Percentiles rank a stretch among this genome's conserved stretches.
Evolutionary conservation across 129 eudicot genomes (phyloP).

Genomic region (Kitagawia praeruptora): DNA sequence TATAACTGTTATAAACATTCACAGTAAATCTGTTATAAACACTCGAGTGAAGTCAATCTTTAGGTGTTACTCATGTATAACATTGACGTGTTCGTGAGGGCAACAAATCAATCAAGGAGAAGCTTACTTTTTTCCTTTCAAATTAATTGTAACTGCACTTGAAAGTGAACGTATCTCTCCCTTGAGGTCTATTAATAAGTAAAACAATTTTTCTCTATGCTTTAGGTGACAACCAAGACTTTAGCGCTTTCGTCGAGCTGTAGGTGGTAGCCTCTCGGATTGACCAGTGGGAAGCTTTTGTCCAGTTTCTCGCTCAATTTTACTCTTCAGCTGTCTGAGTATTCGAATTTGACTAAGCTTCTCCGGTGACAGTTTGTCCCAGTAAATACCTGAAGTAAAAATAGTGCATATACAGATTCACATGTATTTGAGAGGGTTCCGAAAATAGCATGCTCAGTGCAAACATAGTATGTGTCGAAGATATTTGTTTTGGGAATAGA

Average conservation of each 20-base stretch:
- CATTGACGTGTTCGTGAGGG: not conserved
- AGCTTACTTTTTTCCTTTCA: no score
- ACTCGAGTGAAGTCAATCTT: no score
- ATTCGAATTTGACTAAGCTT: conserved; percentile 65
- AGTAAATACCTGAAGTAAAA: conserved; percentile 53
- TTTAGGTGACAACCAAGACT: not conserved
- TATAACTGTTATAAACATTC: no score
- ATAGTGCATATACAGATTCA: not conserved
- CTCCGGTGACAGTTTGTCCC: conserved; percentile 88
- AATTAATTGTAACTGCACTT: no score
- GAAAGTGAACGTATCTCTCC: not conserved
- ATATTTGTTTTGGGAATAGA: not conserved
- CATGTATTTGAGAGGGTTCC: not conserved
- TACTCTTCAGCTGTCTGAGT: conserved; percentile 57
- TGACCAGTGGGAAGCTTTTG: conserved; percentile 79
- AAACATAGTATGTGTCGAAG: not conserved
- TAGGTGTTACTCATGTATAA: no score
- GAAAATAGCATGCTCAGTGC: not conserved
- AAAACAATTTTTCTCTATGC: not conserved
- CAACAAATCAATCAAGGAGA: no score
- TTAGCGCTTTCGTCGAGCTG: conserved; percentile 48
- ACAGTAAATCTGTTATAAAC: no score
- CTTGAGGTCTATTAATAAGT: not conserved
- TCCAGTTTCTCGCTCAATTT: conserved; percentile 69
- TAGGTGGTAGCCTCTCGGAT: conserved; percentile 75